These are phyloP conservation scores for Mikania micrantha DNA, from an alignment of 129 eudicot species.

Conservation along the genomic window DNA sequence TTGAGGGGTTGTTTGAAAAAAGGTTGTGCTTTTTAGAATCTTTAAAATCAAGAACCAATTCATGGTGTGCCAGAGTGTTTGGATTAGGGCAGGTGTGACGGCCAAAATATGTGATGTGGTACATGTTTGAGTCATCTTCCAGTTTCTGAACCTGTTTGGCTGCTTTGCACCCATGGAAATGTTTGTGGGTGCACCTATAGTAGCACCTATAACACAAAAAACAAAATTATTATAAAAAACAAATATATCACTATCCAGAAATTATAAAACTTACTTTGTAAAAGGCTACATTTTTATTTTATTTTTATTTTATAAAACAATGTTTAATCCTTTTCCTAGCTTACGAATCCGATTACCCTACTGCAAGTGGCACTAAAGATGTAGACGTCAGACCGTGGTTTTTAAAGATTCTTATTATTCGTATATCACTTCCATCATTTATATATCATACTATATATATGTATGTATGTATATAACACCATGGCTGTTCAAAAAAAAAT, in stretches of 20 bases:
- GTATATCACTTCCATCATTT: no score
- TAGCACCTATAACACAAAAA: conserved; percentile 42
- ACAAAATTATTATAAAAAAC: neutral
- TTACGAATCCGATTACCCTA: no score
- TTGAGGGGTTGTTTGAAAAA: conserved; percentile 25
- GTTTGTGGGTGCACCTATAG: conserved; percentile 68
- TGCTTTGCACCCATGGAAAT: conserved; percentile 51
- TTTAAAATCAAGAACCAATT: conserved; percentile 19
- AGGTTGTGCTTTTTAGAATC: conserved; percentile 6
- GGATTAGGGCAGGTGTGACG: conserved; percentile 44
- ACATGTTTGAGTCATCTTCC: conserved; percentile 29
- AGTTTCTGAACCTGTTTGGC: conserved; percentile 55
- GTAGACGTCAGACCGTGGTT: no score
- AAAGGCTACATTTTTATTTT: no score
- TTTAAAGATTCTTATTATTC: no score
- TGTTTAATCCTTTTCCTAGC: no score
- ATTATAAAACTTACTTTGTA: no score
- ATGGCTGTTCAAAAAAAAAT: no score
- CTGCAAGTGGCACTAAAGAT: no score
- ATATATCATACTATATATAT: no score
- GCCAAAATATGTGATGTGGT: conserved; percentile 53
- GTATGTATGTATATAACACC: no score
- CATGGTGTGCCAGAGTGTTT: conserved; percentile 1
- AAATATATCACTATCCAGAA: neutral
- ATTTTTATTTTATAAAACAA: no score